A percentile compares a stretch with the other conserved stretches of the same genome.
These are phyloP conservation scores for Coemansia sp. DNA, from an alignment of 192 early-diverging fungal species.

Conservation along the genomic window DNA sequence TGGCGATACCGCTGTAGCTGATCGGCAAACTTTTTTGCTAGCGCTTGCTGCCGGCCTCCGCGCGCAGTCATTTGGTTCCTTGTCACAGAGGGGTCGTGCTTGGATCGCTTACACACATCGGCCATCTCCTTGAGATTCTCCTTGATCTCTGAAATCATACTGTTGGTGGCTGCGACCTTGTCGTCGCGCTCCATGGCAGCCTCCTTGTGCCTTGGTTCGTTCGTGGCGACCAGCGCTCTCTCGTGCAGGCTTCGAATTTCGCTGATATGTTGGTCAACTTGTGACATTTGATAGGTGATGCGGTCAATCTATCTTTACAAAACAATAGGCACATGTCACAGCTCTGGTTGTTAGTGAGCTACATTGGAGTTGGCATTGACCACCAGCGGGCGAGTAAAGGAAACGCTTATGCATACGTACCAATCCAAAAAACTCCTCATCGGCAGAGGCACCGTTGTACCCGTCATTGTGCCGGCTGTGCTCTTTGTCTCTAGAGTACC, in stretches of 20 bases:
- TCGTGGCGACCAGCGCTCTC: constrained; percentile 9
- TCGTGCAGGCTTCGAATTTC: constrained; percentile 12
- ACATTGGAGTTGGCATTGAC: not conserved
- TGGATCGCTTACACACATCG: constrained; percentile 7
- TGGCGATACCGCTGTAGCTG: constrained; percentile 50
- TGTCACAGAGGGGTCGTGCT: constrained; percentile 16
- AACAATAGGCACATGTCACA: not conserved
- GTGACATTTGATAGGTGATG: constrained; percentile 14
- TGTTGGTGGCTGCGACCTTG: constrained; percentile 9
- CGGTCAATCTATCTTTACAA: not conserved
- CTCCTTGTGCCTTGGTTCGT: constrained; percentile 8
- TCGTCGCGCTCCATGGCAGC: constrained; percentile 13
- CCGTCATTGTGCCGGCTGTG: not conserved
- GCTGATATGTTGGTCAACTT: constrained; percentile 10
- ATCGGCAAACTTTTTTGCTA: constrained; percentile 45
- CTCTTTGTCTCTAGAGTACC: not conserved
- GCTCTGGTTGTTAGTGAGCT: not conserved
- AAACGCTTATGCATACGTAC: not conserved
- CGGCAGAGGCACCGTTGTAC: not conserved
- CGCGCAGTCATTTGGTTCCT: constrained; percentile 20
- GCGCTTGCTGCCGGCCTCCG: constrained; percentile 30
- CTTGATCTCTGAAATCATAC: constrained; percentile 15
- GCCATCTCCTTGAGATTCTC: constrained; percentile 17
- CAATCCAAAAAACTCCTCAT: constrained; percentile 10
- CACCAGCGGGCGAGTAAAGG: not conserved